phyloP scores from a whole-genome alignment of 176 grass and related monocot species.

The Cymbopogon citratus region DNA sequence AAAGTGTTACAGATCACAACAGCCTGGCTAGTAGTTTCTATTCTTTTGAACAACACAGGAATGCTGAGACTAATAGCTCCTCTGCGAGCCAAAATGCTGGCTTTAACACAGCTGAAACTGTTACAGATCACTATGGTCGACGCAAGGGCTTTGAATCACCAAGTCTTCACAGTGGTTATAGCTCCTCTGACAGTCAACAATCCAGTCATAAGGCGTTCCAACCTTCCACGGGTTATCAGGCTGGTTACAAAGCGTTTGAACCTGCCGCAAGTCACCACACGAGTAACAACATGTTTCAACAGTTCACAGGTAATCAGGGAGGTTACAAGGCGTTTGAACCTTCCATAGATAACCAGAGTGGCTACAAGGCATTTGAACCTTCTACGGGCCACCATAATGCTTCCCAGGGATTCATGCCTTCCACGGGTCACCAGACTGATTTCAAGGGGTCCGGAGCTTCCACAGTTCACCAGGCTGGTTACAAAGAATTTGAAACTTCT shows the following conservation, averaged over 20 bases:
- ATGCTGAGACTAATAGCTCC: not conserved
- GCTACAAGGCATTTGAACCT: constrained; percentile 26
- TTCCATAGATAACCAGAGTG: not conserved
- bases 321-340: constrained; percentile 20
- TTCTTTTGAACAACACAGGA: constrained; percentile 24
- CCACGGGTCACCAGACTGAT: constrained; percentile 17
- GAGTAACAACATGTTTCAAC: constrained; percentile 25
- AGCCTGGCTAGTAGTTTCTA: constrained; percentile 46
- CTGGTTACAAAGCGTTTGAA: constrained; percentile 34
- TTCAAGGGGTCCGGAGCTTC: constrained; percentile 18
- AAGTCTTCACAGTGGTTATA: constrained; percentile 40
- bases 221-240: constrained; percentile 25
- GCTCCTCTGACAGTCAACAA: constrained; percentile 21
- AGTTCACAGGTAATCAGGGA: not conserved
- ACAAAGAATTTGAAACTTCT: constrained; percentile 31
- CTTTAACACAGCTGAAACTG: constrained; percentile 26
- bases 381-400: constrained; percentile 12
- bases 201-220: constrained; percentile 30
- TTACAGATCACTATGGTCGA: constrained; percentile 14
- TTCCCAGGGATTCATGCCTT: constrained; percentile 30
- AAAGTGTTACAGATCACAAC: constrained; percentile 33
- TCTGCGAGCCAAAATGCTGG: constrained; percentile 24
- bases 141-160: constrained; percentile 23
- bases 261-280: constrained; percentile 20
- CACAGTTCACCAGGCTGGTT: constrained; percentile 2